Percentiles rank a stretch among this genome's conserved stretches.
Evolutionary conservation across 148 eudicot species (phyloP).

Genomic region (Agrostemma githago): DNA sequence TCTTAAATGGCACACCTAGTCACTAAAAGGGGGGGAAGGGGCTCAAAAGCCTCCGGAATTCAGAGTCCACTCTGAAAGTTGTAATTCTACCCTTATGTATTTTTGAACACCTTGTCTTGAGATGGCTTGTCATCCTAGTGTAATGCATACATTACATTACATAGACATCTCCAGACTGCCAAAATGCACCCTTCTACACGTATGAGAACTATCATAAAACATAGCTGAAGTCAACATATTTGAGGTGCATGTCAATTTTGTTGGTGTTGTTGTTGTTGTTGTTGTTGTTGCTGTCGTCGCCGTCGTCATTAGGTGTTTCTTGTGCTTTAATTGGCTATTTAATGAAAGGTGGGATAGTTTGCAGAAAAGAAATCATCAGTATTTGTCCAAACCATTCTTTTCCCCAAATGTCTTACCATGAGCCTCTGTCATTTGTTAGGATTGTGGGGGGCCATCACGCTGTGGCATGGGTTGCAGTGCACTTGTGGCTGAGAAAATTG

Average conservation of each 20-base stretch:
- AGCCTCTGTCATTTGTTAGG: constrained; percentile 41
- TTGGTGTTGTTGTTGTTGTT: too few relatives aligned
- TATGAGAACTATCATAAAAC: not conserved
- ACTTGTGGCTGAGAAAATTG: constrained; percentile 55
- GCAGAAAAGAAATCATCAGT: not conserved
- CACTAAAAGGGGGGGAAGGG: not conserved
- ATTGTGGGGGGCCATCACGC: constrained; percentile 73
- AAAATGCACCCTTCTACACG: not conserved
- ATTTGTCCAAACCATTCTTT: not conserved
- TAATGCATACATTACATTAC: not conserved
- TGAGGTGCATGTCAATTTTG: constrained; percentile 5
- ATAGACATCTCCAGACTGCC: not conserved
- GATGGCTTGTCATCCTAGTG: too few relatives aligned
- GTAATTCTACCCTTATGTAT: too few relatives aligned
- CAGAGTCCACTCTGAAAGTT: not conserved
- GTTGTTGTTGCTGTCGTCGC: too few relatives aligned
- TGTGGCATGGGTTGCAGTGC: constrained; percentile 95
- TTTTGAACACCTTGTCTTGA: too few relatives aligned
- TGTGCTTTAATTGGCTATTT: not conserved
- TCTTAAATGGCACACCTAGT: not conserved
- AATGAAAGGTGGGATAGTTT: not conserved
- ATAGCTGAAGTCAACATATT: not conserved
- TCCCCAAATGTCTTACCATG: not conserved
- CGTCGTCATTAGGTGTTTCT: not conserved
- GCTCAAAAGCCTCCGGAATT: not conserved